Evolutionary conservation across 495 filamentous ascomycete genomes (phyloP).

Genomic region (Neurospora sublineolata): DNA sequence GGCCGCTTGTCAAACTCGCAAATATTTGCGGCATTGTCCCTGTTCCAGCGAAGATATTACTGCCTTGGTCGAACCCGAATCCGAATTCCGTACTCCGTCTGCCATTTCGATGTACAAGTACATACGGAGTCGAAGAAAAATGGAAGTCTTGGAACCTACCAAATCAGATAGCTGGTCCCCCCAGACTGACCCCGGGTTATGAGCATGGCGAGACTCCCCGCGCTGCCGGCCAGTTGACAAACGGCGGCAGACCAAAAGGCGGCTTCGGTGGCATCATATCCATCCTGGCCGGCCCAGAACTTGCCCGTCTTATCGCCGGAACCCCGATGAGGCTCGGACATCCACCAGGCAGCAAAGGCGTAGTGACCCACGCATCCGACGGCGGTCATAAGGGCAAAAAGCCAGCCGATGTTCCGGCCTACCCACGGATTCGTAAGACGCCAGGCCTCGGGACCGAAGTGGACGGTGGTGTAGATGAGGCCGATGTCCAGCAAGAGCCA

Average conservation of each 20-base stretch:
- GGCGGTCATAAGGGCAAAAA: slow-evolving; percentile 17
- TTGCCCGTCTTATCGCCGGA: slow-evolving; percentile 24
- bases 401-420: slow-evolving; percentile 20
- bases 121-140: neutral
- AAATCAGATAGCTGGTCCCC: slow-evolving; percentile 30
- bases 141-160: slow-evolving; percentile 17
- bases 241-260: slow-evolving; percentile 28
- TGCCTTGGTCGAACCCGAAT: neutral
- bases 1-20: neutral
- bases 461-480: slow-evolving; percentile 27
- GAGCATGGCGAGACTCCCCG: slow-evolving; percentile 25
- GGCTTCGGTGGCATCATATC: slow-evolving; percentile 33
- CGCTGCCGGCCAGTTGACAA: slow-evolving; percentile 19
- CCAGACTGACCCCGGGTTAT: slow-evolving; percentile 27
- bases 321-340: slow-evolving; percentile 17
- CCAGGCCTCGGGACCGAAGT: slow-evolving; percentile 27
- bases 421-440: slow-evolving; percentile 19
- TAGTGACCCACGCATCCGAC: slow-evolving; percentile 21
- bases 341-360: slow-evolving; percentile 27
- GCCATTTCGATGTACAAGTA: neutral
- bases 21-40: neutral
- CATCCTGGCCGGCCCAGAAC: slow-evolving; percentile 23
- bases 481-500: slow-evolving; percentile 34
- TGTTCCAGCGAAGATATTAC: neutral
- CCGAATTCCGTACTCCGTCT: neutral